Base-by-base conservation (phyloP, 805 yeast genomes). In the Metschnikowia cubensis region DNA sequence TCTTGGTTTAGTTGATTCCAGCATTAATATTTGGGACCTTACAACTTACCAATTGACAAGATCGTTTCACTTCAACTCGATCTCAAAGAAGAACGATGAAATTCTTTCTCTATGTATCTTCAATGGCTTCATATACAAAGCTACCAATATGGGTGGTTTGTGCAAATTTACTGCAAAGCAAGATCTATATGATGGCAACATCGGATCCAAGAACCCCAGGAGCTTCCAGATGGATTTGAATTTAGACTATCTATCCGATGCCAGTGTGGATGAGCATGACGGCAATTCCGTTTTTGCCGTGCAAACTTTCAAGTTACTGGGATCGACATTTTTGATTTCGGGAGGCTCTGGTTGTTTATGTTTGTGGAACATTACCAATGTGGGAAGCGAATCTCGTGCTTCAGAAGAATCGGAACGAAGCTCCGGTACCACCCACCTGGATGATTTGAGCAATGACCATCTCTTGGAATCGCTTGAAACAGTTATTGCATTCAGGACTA, bases 11-110 rank as follows among this genome's bases (percentile, higher is more conserved):
- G 77, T 84, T 10, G 81, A 81, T 50, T 94, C 96, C 8, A 72
- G 74, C 22, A 76, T 92, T n/a, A 82, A 84, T 50, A 82, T 89
- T 5, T 87, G 96, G 89, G 98, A 94, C 59, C 70, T 92, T 43
- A 83, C 85, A 43, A 90, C 98, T 0, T 76, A 77, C 48, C 98
- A 92, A 63, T 68, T 84, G 52, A 75, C 80, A 35, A 66, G 80
- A 35, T 70, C 80, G 0, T 75, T 73, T 54, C 65, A 61, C 32
- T 68, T 68, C 46, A 45, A 52, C 45, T 34, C 39, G 22, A 42
- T 37, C 46, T 34, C 37, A 14, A 42, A 35, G 18, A 34, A 34
- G 15, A 29, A 34, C 11, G 69, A 56, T 37, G 71, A 69, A 49
- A 79, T 89, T 2, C 74, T 84, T 35, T 77, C 92, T 2, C 59